These are phyloP conservation scores for Kwoniella shandongensis DNA, from an alignment of 768 basidiomycete genomes.

Conservation along the genomic window DNA sequence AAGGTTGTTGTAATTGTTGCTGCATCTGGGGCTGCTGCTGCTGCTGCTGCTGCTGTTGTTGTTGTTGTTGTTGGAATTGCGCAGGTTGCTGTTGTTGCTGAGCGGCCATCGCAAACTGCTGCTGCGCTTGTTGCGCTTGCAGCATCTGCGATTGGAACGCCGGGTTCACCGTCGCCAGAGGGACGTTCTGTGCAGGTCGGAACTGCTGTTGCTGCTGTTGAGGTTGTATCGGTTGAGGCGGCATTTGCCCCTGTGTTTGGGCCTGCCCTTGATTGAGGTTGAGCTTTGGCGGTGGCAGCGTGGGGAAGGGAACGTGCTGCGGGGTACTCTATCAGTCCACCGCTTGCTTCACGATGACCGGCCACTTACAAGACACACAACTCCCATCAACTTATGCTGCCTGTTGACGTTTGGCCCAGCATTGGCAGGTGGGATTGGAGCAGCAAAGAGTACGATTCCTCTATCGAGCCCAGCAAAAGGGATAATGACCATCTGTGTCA, in stretches of 20 bases:
- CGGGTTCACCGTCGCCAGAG: background rate
- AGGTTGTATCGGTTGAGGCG: constrained; percentile 1
- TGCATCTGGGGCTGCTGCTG: constrained; percentile 4
- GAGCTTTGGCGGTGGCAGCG: constrained; percentile 3
- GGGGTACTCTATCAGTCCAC: no score
- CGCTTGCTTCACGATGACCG: no score
- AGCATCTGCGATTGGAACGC: background rate
- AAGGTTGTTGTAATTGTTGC: constrained; percentile 10
- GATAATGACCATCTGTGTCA: constrained; percentile 25
- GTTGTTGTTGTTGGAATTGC: background rate
- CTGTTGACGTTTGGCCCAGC: constrained; percentile 13
- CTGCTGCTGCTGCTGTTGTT: background rate
- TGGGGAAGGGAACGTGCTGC: constrained; percentile 19
- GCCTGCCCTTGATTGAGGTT: constrained; percentile 10
- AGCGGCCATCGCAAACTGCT: background rate
- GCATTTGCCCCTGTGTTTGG: constrained; percentile 3
- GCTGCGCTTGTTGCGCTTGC: constrained; percentile 1
- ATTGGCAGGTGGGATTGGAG: constrained; percentile 8
- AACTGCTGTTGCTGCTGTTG: constrained; percentile 23
- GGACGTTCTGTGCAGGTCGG: background rate
- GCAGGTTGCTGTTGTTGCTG: constrained; percentile 2
- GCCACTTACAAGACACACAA: constrained; percentile 31
- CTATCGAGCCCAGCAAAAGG: constrained; percentile 23
- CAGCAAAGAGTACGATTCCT: constrained; percentile 28
- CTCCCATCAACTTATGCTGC: constrained; percentile 22